These are phyloP conservation scores for Boletus edulis DNA, from an alignment of 768 basidiomycete species.

Conservation along the genomic window DNA sequence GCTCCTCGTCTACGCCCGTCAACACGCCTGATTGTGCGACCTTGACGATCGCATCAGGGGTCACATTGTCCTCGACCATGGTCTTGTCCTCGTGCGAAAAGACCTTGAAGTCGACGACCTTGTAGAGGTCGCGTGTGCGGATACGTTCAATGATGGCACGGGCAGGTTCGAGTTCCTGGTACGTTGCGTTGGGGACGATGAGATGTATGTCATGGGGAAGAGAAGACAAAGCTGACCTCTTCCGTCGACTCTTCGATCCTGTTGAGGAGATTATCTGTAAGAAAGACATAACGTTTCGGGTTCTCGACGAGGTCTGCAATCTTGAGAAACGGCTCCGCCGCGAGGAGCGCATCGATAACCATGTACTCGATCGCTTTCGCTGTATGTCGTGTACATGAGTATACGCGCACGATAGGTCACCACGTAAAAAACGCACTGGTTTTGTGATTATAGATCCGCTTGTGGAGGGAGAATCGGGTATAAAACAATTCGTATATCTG, in stretches of 20 bases:
- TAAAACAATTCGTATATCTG: conserved; percentile 72
- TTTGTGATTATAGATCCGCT: conserved; percentile 81
- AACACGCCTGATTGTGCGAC: conserved; percentile 34
- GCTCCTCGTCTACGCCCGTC: conserved; percentile 24
- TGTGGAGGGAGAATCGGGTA: conserved; percentile 78
- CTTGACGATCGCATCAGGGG: conserved; percentile 42
- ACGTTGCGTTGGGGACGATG: too few relatives aligned
- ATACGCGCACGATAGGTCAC: not conserved
- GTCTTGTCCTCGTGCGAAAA: conserved; percentile 34
- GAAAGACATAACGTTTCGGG: conserved; percentile 56
- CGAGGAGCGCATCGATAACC: conserved; percentile 75
- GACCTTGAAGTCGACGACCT: conserved; percentile 62
- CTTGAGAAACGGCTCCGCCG: conserved; percentile 62
- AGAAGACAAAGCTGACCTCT: conserved; percentile 3
- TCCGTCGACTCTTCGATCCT: conserved; percentile 54
- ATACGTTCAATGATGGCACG: conserved; percentile 64
- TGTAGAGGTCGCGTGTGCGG: conserved; percentile 63
- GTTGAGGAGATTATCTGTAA: conserved; percentile 68
- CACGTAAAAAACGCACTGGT: conserved; percentile 33
- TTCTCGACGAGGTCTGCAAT: conserved; percentile 56
- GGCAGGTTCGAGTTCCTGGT: conserved; percentile 57
- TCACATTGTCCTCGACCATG: conserved; percentile 31
- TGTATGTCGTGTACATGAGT: conserved; percentile 18
- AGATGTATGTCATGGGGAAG: too few relatives aligned
- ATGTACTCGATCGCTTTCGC: conserved; percentile 81